Conservation (phyloP, 805 yeast genomes). For the Ogataea paradorogensis region DNA sequence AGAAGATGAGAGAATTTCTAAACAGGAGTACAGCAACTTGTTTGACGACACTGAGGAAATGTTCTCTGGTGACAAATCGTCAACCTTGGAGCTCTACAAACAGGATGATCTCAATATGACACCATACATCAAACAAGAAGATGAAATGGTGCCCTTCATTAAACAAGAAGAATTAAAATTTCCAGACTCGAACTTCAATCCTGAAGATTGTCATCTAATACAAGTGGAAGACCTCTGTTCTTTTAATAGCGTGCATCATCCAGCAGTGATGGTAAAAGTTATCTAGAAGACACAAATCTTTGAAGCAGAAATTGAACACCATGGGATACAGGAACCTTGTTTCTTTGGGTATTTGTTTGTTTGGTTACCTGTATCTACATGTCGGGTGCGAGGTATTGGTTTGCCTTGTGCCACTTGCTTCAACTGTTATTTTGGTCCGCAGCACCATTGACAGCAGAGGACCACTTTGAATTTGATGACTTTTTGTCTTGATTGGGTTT, state of each 20-base stretch:
- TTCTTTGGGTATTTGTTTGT: conserved; percentile 25
- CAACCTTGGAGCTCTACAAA: conserved; percentile 26
- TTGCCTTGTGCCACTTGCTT: conserved; percentile 2
- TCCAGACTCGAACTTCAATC: conserved; percentile 13
- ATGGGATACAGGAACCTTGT: conserved; percentile 4
- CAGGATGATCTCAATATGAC: conserved; percentile 21
- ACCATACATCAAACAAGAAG: conserved; percentile 18
- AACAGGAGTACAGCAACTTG: conserved; percentile 28
- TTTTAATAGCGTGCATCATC: conserved; percentile 40
- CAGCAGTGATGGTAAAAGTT: conserved; percentile 36
- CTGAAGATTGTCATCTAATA: conserved; percentile 17
- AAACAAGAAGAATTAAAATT: conserved; percentile 16
- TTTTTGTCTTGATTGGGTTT: conserved; percentile 17
- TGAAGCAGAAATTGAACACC: neutral
- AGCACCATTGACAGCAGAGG: conserved; percentile 38
- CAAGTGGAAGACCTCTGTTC: conserved; percentile 32
- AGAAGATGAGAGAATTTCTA: conserved; percentile 25
- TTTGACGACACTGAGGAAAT: conserved; percentile 27
- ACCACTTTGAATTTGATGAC: conserved; percentile 34
- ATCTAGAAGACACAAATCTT: conserved; percentile 8
- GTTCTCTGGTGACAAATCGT: conserved; percentile 19
- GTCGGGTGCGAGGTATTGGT: conserved; percentile 2
- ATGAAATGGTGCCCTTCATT: conserved; percentile 8
- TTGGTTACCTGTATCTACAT: conserved; percentile 1
- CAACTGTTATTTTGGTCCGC: conserved; percentile 31